These are phyloP conservation scores for Fusarium guadeloupense DNA, from an alignment of 2,329 filamentous ascomycete genomes.

Conservation along the genomic window DNA sequence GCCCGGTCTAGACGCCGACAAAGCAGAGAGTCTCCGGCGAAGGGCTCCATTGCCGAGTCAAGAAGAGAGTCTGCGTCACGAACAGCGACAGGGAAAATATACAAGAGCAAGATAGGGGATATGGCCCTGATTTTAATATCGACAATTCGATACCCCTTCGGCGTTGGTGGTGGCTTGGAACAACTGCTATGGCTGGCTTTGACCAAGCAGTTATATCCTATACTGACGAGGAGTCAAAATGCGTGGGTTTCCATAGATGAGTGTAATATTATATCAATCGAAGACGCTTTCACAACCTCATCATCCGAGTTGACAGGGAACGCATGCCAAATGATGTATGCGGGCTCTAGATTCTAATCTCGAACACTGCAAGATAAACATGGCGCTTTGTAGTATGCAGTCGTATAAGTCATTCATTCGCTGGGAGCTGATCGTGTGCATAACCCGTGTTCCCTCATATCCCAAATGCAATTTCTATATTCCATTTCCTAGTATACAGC, in stretches of 20 bases:
- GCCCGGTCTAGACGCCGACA: conserved; percentile 47
- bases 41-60: conserved; percentile 83
- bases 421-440: neutral
- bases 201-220: neutral
- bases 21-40: conserved; percentile 51
- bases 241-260: neutral
- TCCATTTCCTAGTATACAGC: conserved; percentile 8
- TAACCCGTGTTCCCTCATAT: neutral
- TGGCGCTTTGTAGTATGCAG: neutral
- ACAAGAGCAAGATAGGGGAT: conserved; percentile 58
- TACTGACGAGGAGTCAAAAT: neutral
- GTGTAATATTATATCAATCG: conserved; percentile 15
- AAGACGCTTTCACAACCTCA: conserved; percentile 7
- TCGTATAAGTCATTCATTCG: neutral
- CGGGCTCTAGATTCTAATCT: neutral
- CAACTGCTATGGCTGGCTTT: conserved; percentile 5
- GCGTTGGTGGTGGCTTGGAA: conserved; percentile 38
- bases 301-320: neutral
- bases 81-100: conserved; percentile 74
- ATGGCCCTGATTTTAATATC: conserved; percentile 3
- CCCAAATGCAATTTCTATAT: neutral
- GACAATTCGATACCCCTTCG: conserved; percentile 34
- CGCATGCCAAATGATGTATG: neutral
- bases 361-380: neutral
- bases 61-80: conserved; percentile 80